Base-by-base conservation (phyloP, 257 asterid genomes). In the Solanum ahanhuiri region DNA sequence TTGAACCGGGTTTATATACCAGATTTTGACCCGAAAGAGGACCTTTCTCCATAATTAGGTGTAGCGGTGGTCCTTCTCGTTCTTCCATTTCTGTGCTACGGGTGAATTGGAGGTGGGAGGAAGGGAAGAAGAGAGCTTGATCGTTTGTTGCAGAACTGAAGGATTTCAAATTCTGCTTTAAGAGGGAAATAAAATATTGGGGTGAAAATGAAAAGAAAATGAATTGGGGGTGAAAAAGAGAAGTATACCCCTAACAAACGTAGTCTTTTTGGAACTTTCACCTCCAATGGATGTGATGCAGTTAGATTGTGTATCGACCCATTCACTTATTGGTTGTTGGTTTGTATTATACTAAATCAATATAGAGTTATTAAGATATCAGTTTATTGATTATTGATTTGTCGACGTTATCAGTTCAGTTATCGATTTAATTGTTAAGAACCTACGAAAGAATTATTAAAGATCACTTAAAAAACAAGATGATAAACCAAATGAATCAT, bases 1-100 rank as follows among this genome's bases (percentile, higher is more conserved):
- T 66, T 88, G 88, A 67, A 39, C 92, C 91, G 83, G 98, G 91
- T 31, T 23, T 34, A 90, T 90, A 93, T 0, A 83, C 89, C 39
- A 57, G 51, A 75, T 60, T 73, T 79, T 89, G 91, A n/a, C 98
- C 98, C 63, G 93, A 82, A 15, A 87, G 83, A 30, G 98, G 95
- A 9, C 99, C 99, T 76, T 91, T 92, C 57, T 89, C 92, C 89
- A 95, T 77, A 37, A 67, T 86, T 54, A 95, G 90, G 75, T 85
- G 93, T 88, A 96, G 90, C 45, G 22, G 12, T 39, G 93, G 88
- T 5, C 86, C 92, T 83, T 57, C 89, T 20, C 57, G 84, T 17
- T 72, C 88, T 25, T 84, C 86, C 90, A 86, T 87, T 86, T 86
- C n/a, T 77, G 20, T 41, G 83, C 15, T 25, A 15, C n/a, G 14